Evolutionary conservation across 2,329 filamentous ascomycete genomes (phyloP).

Genomic region (Arthrobotrys iridis): DNA sequence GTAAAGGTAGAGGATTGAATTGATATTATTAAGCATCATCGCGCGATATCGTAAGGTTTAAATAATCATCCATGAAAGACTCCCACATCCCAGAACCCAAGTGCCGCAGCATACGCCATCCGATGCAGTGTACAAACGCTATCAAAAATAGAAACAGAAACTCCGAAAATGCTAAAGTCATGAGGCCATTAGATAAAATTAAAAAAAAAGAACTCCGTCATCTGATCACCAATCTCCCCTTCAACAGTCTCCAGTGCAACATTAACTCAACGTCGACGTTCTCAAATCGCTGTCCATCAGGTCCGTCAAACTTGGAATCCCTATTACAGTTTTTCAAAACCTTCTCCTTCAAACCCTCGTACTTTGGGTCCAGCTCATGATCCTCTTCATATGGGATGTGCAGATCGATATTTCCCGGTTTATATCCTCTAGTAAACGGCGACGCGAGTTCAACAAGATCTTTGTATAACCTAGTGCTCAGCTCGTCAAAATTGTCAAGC

Average conservation of each 20-base stretch:
- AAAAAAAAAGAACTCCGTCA: neutral
- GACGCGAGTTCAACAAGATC: slow-evolving; percentile 35
- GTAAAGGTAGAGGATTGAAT: neutral
- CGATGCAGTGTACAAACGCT: neutral
- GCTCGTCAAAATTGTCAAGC: slow-evolving; percentile 36
- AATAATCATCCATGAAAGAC: neutral
- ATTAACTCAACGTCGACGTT: slow-evolving; percentile 31
- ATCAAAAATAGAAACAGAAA: neutral
- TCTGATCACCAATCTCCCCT: slow-evolving; percentile 33
- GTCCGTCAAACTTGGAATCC: slow-evolving; percentile 8
- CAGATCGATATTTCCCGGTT: slow-evolving; percentile 20
- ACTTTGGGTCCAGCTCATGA: slow-evolving; percentile 31
- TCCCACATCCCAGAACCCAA: neutral
- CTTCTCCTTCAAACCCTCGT: slow-evolving; percentile 37
- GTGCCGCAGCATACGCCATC: neutral
- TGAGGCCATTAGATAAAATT: slow-evolving; percentile 6
- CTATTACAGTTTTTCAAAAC: slow-evolving; percentile 23
- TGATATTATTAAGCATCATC: neutral
- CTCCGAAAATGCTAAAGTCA: slow-evolving; percentile 1
- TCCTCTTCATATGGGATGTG: slow-evolving; percentile 38
- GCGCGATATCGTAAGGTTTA: neutral
- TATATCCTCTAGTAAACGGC: slow-evolving; percentile 36
- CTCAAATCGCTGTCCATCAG: slow-evolving; percentile 18
- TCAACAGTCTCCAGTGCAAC: slow-evolving; percentile 38
- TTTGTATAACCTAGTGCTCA: slow-evolving; percentile 21